Percentiles rank a stretch among this genome's conserved stretches.
phyloP scores from a whole-genome alignment of 495 filamentous ascomycete genomes.

The Astrothelium macrocarpum region DNA sequence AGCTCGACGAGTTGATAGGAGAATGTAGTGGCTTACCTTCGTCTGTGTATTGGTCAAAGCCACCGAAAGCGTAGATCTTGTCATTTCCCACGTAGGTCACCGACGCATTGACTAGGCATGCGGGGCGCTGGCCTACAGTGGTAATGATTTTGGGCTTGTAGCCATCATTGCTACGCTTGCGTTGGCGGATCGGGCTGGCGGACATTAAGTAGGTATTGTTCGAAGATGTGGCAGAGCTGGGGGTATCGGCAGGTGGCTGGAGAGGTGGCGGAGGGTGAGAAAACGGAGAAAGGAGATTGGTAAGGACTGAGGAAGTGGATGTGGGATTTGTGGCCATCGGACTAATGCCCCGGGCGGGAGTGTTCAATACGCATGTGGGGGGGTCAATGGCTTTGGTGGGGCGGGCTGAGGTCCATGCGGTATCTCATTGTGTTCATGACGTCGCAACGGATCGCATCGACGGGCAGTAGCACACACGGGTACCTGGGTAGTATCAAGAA shows the following conservation, averaged over 20 bases:
- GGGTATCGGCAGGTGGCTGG: constrained; percentile 21
- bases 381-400: background rate
- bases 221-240: constrained; percentile 41
- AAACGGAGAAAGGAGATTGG: constrained; percentile 11
- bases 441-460: background rate
- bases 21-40: constrained; percentile 46
- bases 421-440: background rate
- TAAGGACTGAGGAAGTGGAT: constrained; percentile 4
- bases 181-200: constrained; percentile 57
- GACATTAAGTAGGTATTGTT: constrained; percentile 81
- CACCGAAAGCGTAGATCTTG: constrained; percentile 94
- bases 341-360: background rate
- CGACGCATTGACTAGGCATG: constrained; percentile 93
- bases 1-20: background rate
- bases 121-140: constrained; percentile 73
- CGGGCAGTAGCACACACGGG: background rate
- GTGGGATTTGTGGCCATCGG: constrained; percentile 9
- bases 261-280: constrained; percentile 23
- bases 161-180: constrained; percentile 51
- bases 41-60: constrained; percentile 98
- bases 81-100: constrained; percentile 95
- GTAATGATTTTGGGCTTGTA: constrained; percentile 70
- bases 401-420: background rate
- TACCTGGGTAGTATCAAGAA: background rate
- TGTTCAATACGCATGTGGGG: background rate